Percentiles rank a stretch among this genome's conserved stretches.
These are phyloP conservation scores for Fusarium sp. DNA, from an alignment of 2,329 filamentous ascomycete genomes.

Conservation along the genomic window DNA sequence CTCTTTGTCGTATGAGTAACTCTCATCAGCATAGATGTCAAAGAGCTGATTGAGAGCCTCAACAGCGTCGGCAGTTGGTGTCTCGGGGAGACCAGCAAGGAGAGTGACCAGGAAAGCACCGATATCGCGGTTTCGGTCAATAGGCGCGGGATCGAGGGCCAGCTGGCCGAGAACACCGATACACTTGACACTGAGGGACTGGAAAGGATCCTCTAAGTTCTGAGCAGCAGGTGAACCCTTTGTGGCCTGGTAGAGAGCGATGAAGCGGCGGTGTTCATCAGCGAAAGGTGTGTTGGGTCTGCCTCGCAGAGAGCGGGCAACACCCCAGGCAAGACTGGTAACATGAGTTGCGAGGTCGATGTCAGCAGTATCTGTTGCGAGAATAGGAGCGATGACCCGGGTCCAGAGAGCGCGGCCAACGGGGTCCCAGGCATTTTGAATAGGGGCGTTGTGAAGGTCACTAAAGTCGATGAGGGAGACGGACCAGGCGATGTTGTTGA, in stretches of 20 bases:
- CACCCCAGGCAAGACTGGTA: constrained; percentile 74
- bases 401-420: constrained; percentile 68
- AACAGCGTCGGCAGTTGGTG: constrained; percentile 67
- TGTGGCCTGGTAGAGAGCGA: constrained; percentile 72
- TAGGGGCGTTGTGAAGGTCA: constrained; percentile 62
- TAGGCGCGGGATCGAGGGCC: constrained; percentile 65
- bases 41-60: constrained; percentile 75
- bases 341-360: constrained; percentile 71
- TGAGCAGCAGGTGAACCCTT: constrained; percentile 49
- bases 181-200: constrained; percentile 73
- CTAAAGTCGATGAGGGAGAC: constrained; percentile 71
- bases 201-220: constrained; percentile 66
- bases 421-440: constrained; percentile 66
- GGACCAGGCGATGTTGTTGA: constrained; percentile 77
- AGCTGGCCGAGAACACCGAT: constrained; percentile 74
- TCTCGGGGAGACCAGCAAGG: constrained; percentile 63
- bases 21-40: constrained; percentile 74
- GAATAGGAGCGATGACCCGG: constrained; percentile 65
- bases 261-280: constrained; percentile 72
- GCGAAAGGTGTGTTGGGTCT: constrained; percentile 60
- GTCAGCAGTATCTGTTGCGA: constrained; percentile 71
- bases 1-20: constrained; percentile 66
- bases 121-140: constrained; percentile 69
- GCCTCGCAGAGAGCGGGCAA: constrained; percentile 65
- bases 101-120: constrained; percentile 71